These are phyloP conservation scores for Schizochytrium sp. DNA, from an alignment of 108 stramenopile species.

Conservation along the genomic window DNA sequence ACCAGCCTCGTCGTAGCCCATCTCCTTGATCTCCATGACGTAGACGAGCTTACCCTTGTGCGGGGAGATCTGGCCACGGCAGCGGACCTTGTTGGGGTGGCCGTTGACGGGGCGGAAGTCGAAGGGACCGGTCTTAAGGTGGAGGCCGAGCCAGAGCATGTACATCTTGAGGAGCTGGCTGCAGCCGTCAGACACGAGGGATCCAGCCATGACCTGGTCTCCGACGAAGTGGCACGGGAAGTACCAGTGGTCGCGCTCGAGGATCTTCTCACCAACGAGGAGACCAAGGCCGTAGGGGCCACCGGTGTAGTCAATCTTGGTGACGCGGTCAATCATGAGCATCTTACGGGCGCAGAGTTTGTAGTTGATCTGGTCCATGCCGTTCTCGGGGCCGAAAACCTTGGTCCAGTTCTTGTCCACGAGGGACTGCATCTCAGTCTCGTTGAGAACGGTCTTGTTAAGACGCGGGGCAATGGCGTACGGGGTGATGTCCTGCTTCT, in stretches of 20 bases:
- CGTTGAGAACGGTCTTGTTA: slow-evolving; percentile 2
- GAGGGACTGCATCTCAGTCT: slow-evolving; percentile 43
- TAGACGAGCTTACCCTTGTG: slow-evolving; percentile 54
- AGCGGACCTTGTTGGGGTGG: slow-evolving; percentile 56
- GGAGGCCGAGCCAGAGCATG: slow-evolving; percentile 54
- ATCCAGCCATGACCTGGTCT: slow-evolving; percentile 34
- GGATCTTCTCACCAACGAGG: slow-evolving; percentile 29
- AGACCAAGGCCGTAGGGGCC: slow-evolving; percentile 26
- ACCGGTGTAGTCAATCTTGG: slow-evolving; percentile 14
- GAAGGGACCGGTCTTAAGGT: slow-evolving; percentile 36
- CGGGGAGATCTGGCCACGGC: slow-evolving; percentile 50
- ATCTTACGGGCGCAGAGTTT: slow-evolving; percentile 48
- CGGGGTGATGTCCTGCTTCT: slow-evolving; percentile 22
- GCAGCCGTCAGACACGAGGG: slow-evolving; percentile 44
- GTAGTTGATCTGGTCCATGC: slow-evolving; percentile 30
- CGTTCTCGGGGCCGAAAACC: slow-evolving; percentile 37
- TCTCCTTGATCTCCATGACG: slow-evolving; percentile 56
- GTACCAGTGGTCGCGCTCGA: slow-evolving; percentile 56
- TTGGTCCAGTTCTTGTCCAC: slow-evolving; percentile 31
- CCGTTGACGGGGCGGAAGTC: slow-evolving; percentile 49
- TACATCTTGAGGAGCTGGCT: slow-evolving; percentile 52
- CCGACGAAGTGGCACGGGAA: slow-evolving; percentile 39
- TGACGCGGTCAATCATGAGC: slow-evolving; percentile 43
- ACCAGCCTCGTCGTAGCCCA: neutral
- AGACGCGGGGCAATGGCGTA: slow-evolving; percentile 24